Evolutionary conservation across 2,329 filamentous ascomycete genomes (phyloP), one percentile per base, ranked within the genome.

Genomic region (Penicillium capsulatum): DNA sequence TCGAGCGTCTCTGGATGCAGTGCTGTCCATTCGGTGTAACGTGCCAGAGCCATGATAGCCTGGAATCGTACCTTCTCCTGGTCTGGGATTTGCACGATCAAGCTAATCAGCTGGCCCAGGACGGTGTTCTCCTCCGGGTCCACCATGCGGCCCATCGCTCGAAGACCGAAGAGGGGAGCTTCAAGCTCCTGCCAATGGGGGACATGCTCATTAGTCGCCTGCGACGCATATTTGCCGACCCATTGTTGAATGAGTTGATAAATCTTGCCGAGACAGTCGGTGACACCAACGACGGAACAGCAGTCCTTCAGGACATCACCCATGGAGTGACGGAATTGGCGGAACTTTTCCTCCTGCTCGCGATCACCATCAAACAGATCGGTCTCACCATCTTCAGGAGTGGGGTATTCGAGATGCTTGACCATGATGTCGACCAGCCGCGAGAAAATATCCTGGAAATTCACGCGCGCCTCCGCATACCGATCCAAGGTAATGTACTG

Each of bases 41-140:
- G 80, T 26, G 89, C 92, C 15, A 98, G 77, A 3, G 94, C 90
- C 89, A 98, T 96, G 58, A 97, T 95, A 4, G 91, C 91, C 47
- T 94, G 91, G 67, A 98, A 98, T 6, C 90, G 87, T n/a, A 98
- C 78, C 71, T 97, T 98, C 67, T 97, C 88, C 57, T 98, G 92
- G 58, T 86, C 83, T 0, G 92, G 92, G 45, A 98, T 94, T 60
- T 94, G 86, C 8, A 95, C 88, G 47, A 98, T 81, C 40, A 98
- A 74, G 13, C 90, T 90, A 70, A 98, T 95, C 11, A 98, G 81
- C 59, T 91, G 86, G 3, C 89, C 86, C 28, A 98, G 74, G 54
- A 98, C 86, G 27, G 87, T 81, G 51, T 76, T 83, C 65, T 98
- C 92, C 34, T 94, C 85, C 42, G 82, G 82, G 39, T 91, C 84